A percentile compares a stretch with the other conserved stretches of the same genome.
Evolutionary conservation across 495 filamentous ascomycete genomes (phyloP).

Genomic region (Thozetella sp.): DNA sequence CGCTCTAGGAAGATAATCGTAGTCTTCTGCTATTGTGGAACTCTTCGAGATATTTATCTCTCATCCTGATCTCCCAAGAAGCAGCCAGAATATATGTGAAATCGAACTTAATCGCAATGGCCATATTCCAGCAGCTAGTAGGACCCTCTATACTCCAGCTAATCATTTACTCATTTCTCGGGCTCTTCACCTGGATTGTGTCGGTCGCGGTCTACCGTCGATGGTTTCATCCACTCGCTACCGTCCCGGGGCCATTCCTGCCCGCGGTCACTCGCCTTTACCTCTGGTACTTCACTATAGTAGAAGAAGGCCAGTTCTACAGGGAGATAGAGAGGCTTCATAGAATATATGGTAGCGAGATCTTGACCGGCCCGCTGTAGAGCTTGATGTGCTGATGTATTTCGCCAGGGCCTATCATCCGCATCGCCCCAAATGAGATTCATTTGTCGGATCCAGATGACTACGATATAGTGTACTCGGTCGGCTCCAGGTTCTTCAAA

Average conservation of each 20-base stretch:
- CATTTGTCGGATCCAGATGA: constrained; percentile 39
- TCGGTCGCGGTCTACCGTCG: constrained; percentile 23
- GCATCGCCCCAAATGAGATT: constrained; percentile 40
- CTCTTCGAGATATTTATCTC: too few species aligned
- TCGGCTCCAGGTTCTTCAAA: constrained; percentile 25
- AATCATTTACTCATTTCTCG: too few species aligned
- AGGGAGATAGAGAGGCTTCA: background rate
- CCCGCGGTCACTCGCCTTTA: constrained; percentile 15
- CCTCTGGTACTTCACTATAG: constrained; percentile 16
- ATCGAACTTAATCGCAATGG: too few species aligned
- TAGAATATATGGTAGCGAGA: background rate
- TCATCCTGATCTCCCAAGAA: too few species aligned
- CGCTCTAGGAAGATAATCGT: too few species aligned
- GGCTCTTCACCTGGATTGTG: background rate
- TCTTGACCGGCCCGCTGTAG: constrained; percentile 4
- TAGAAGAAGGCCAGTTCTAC: constrained; percentile 15
- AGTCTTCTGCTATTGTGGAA: too few species aligned
- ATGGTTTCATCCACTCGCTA: constrained; percentile 23
- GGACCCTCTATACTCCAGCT: too few species aligned
- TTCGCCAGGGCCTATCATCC: constrained; percentile 28
- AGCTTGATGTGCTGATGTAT: constrained; percentile 14
- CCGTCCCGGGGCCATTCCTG: constrained; percentile 17
- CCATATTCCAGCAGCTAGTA: too few species aligned
- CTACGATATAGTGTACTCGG: constrained; percentile 36
- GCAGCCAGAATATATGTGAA: too few species aligned